phyloP scores from a whole-genome alignment of 331 rosid species.

The Phaseolus coccineus region DNA sequence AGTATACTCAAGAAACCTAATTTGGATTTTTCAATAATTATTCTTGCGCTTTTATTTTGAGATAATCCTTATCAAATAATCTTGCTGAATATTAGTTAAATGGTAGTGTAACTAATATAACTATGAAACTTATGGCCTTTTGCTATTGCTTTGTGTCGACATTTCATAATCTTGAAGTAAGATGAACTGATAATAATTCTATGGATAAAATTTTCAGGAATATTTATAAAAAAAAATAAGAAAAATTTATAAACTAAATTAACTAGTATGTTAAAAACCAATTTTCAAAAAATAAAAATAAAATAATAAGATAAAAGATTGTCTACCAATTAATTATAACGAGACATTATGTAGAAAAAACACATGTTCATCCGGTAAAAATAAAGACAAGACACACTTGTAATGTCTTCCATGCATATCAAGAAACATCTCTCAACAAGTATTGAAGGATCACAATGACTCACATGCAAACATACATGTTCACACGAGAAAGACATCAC shows the following conservation, averaged over 20 bases:
- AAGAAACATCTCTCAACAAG: not conserved
- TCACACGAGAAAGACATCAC: not conserved
- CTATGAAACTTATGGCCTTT: constrained; percentile 28
- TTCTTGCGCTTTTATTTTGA: constrained; percentile 25
- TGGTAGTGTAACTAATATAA: not conserved
- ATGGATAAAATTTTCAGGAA: no score
- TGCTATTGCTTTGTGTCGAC: not conserved
- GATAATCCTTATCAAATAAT: constrained; percentile 25
- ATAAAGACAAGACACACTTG: not conserved
- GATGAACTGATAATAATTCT: not conserved
- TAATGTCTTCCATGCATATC: not conserved
- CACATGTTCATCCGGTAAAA: not conserved
- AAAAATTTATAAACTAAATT: no score
- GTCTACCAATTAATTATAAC: no score
- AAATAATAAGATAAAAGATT: no score
- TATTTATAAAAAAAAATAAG: no score
- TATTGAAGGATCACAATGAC: not conserved
- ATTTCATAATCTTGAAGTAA: not conserved
- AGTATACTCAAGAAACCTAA: constrained; percentile 37
- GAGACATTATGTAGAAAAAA: no score
- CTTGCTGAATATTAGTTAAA: not conserved
- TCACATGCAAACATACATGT: not conserved
- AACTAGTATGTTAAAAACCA: no score
- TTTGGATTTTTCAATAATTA: constrained; percentile 44
- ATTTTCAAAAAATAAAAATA: no score